A percentile compares a stretch with the other conserved stretches of the same genome.
Conservation (phyloP, 352 stramenopile genomes). For the Phytopythium ostracodes region DNA sequence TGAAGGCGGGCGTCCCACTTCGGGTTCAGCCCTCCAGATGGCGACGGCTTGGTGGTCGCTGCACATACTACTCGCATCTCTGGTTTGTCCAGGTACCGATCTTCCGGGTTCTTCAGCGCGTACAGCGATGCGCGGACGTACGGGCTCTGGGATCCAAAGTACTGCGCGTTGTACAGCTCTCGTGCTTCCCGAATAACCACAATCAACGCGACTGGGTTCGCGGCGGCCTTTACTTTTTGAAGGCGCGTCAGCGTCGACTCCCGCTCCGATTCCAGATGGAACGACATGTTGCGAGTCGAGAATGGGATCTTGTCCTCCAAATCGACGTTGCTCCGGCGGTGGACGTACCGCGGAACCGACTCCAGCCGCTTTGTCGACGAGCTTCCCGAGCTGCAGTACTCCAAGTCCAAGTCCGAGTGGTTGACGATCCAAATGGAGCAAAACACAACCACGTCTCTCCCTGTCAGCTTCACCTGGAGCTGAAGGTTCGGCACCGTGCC, state of each 20-base stretch:
- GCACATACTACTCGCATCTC: conserved; percentile 78
- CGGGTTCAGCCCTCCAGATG: conserved; percentile 67
- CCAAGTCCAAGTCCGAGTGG: conserved; percentile 76
- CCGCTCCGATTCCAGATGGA: conserved; percentile 38
- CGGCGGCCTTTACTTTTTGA: conserved; percentile 73
- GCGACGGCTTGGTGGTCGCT: conserved; percentile 72
- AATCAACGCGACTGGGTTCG: conserved; percentile 78
- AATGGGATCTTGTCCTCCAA: conserved; percentile 60
- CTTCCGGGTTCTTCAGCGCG: conserved; percentile 76
- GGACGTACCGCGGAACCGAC: conserved; percentile 68
- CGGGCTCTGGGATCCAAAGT: conserved; percentile 81
- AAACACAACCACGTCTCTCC: conserved; percentile 80
- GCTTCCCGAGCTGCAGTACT: conserved; percentile 83
- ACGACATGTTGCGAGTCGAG: conserved; percentile 57
- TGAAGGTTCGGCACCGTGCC: conserved; percentile 77
- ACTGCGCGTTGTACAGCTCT: conserved; percentile 83
- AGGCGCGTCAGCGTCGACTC: conserved; percentile 55
- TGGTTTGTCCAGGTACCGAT: conserved; percentile 69
- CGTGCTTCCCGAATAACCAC: conserved; percentile 74
- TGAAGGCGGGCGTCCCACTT: conserved; percentile 71
- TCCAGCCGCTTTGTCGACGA: conserved; percentile 71
- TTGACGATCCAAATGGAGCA: conserved; percentile 89
- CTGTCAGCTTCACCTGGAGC: conserved; percentile 77
- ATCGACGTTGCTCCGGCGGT: conserved; percentile 37
- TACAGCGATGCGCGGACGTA: conserved; percentile 83